phyloP scores from a whole-genome alignment of 257 asterid species.

The Haberlea rhodopensis region DNA sequence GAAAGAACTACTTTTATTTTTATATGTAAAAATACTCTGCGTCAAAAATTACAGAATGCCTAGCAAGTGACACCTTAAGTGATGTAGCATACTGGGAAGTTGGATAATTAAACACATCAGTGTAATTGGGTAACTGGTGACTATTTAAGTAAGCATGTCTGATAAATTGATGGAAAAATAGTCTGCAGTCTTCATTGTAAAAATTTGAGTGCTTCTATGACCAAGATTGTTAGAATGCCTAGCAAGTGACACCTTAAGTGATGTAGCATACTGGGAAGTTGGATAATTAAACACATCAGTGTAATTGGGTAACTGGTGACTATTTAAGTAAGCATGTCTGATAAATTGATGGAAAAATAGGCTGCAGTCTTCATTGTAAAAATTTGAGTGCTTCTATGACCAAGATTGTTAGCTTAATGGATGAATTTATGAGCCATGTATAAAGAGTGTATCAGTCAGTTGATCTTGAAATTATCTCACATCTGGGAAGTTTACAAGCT shows the following conservation, averaged over 20 bases:
- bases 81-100: slow-evolving; percentile 10
- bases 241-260: too few relatives aligned
- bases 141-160: slow-evolving; percentile 4
- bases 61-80: too few relatives aligned
- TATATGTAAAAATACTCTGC: too few relatives aligned
- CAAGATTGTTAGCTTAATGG: slow-evolving; percentile 13
- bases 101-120: slow-evolving; percentile 8
- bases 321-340: slow-evolving; percentile 8
- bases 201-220: neutral
- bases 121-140: slow-evolving; percentile 9
- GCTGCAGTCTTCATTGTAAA: neutral
- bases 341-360: slow-evolving; percentile 3
- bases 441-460: too few relatives aligned
- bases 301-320: slow-evolving; percentile 10
- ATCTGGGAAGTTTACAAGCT: neutral
- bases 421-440: slow-evolving; percentile 1
- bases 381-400: neutral
- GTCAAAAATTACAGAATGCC: too few relatives aligned
- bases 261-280: slow-evolving; percentile 9
- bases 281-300: slow-evolving; percentile 10
- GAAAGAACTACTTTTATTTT: too few relatives aligned
- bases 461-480: neutral
- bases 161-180: slow-evolving; percentile 10
- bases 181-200: neutral
- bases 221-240: too few relatives aligned